Conservation (phyloP, 176 grass and related monocot genomes). For the Stipa capillata region DNA sequence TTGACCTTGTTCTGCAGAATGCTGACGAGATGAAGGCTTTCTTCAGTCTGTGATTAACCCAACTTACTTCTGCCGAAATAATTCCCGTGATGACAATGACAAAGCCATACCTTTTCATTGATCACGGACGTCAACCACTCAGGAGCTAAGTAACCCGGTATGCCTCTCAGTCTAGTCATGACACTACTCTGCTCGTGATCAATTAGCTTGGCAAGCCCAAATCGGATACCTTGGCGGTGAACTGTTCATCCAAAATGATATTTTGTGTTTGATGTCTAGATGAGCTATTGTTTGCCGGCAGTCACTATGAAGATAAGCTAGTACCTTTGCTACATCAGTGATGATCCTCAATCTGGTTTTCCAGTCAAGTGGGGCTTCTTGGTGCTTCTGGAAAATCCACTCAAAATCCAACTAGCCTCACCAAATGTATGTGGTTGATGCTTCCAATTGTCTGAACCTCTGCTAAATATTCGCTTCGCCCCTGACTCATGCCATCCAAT, state of each 20-base stretch:
- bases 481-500: conserved; percentile 33
- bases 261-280: conserved; percentile 65
- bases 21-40: conserved; percentile 26
- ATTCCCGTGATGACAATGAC: conserved; percentile 47
- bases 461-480: conserved; percentile 29
- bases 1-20: conserved; percentile 31
- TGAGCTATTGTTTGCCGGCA: conserved; percentile 46
- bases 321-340: conserved; percentile 23
- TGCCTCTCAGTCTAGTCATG: conserved; percentile 52
- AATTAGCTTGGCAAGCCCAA: conserved; percentile 51
- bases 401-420: conserved; percentile 59
- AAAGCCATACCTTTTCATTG: conserved; percentile 49
- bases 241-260: conserved; percentile 37
- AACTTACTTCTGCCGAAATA: conserved; percentile 46
- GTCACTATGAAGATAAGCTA: conserved; percentile 54
- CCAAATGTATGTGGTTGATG: conserved; percentile 42
- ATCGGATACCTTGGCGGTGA: conserved; percentile 56
- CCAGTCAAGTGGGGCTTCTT: conserved; percentile 27
- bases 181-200: conserved; percentile 42
- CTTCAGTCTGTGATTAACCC: conserved; percentile 34
- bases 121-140: conserved; percentile 48
- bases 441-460: conserved; percentile 57
- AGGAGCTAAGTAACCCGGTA: conserved; percentile 43
- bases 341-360: conserved; percentile 35
- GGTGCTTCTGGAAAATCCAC: conserved; percentile 46